Evolutionary conservation across 2,329 filamentous ascomycete species (phyloP).

Genomic region (Fusarium redolens): DNA sequence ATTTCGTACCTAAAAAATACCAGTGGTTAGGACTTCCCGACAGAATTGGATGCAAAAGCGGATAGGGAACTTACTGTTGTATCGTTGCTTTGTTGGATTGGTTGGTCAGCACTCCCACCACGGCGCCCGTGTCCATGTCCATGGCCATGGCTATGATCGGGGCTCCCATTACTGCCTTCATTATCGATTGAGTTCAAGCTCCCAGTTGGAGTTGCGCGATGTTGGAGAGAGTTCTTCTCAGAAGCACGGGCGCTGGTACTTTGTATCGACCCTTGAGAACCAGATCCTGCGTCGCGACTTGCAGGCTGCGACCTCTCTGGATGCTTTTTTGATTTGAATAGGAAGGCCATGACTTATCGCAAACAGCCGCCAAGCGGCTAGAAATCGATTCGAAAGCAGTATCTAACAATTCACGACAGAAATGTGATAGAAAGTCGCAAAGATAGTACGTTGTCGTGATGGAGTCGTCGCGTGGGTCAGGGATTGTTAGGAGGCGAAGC

Average conservation of each 20-base stretch:
- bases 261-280: slow-evolving; percentile 59
- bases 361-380: slow-evolving; percentile 53
- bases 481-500: slow-evolving; percentile 26
- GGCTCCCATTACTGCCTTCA: slow-evolving; percentile 67
- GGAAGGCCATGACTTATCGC: slow-evolving; percentile 75
- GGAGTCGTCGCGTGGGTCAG: slow-evolving; percentile 38
- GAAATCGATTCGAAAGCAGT: slow-evolving; percentile 32
- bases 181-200: slow-evolving; percentile 80
- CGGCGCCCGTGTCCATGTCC: slow-evolving; percentile 63
- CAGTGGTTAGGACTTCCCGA: slow-evolving; percentile 20
- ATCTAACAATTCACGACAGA: slow-evolving; percentile 10
- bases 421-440: slow-evolving; percentile 20
- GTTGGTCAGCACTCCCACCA: slow-evolving; percentile 62
- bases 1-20: slow-evolving; percentile 63
- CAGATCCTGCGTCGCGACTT: slow-evolving; percentile 65
- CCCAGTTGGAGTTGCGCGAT: slow-evolving; percentile 78
- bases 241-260: slow-evolving; percentile 59
- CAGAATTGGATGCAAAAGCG: neutral
- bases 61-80: slow-evolving; percentile 54
- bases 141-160: slow-evolving; percentile 64
- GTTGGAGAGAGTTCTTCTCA: slow-evolving; percentile 64
- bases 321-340: slow-evolving; percentile 85
- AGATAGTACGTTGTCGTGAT: slow-evolving; percentile 3
- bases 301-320: slow-evolving; percentile 68
- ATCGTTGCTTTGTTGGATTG: slow-evolving; percentile 53